phyloP scores from a whole-genome alignment of 352 stramenopile genomes.

The Phytophthora cryptogea region DNA sequence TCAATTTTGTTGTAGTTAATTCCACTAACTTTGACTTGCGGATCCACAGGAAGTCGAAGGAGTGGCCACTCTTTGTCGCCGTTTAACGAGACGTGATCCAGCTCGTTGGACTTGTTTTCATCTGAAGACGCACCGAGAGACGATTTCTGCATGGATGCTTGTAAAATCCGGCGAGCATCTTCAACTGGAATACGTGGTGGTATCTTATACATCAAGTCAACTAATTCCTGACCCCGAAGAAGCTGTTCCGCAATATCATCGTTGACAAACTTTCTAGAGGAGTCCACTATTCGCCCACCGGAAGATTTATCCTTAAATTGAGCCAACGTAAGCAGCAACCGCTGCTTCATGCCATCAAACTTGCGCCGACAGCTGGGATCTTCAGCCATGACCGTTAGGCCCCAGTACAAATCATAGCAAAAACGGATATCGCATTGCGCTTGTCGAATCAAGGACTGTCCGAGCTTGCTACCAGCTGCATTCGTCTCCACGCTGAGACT shows the following conservation, averaged over 20 bases:
- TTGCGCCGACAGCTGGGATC: constrained; percentile 76
- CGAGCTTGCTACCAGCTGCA: constrained; percentile 62
- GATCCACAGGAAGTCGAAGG: constrained; percentile 75
- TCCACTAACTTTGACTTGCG: constrained; percentile 66
- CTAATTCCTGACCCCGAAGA: constrained; percentile 83
- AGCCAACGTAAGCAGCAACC: constrained; percentile 69
- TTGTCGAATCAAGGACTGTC: constrained; percentile 70
- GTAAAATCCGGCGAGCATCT: constrained; percentile 56
- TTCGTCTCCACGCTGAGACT: constrained; percentile 76
- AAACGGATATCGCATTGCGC: constrained; percentile 80
- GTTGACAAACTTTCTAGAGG: constrained; percentile 29
- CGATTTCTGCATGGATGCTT: constrained; percentile 56
- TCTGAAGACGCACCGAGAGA: constrained; percentile 34
- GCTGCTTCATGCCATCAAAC: constrained; percentile 83
- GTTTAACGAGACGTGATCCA: not conserved
- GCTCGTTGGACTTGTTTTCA: constrained; percentile 8
- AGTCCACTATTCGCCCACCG: constrained; percentile 37
- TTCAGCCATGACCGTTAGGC: constrained; percentile 80
- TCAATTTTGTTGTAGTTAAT: constrained; percentile 79
- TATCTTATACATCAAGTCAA: constrained; percentile 85
- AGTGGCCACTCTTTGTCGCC: constrained; percentile 26
- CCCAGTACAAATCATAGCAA: constrained; percentile 88
- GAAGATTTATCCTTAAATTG: constrained; percentile 69
- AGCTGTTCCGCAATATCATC: constrained; percentile 79
- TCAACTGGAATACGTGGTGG: constrained; percentile 69